Conservation (phyloP, 1,139 yeast species). For the Zygotorulaspora mrakii region DNA sequence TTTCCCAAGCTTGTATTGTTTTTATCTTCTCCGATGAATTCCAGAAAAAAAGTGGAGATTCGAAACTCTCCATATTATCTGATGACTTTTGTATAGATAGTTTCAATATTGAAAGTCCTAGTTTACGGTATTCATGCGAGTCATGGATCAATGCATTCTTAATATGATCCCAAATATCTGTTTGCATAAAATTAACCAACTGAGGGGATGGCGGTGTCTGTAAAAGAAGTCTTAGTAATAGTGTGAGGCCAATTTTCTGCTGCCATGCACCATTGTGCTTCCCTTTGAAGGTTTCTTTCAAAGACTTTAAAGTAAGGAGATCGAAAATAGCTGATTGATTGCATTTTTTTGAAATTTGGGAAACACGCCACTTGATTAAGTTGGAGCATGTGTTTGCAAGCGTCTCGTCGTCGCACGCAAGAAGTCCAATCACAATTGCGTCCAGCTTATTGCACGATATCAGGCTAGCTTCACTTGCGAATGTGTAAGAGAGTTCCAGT, state of each 20-base stretch:
- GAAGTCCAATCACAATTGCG: slow-evolving; percentile 18
- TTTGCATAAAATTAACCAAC: slow-evolving; percentile 40
- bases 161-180: slow-evolving; percentile 50
- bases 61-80: slow-evolving; percentile 35
- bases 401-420: slow-evolving; percentile 21
- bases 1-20: slow-evolving; percentile 59
- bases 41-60: slow-evolving; percentile 50
- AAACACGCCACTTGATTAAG: slow-evolving; percentile 30
- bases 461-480: slow-evolving; percentile 7
- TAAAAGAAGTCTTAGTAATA: slow-evolving; percentile 54
- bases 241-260: slow-evolving; percentile 47
- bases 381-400: slow-evolving; percentile 21
- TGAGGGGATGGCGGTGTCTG: slow-evolving; percentile 19
- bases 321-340: slow-evolving; percentile 18
- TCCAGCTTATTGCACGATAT: slow-evolving; percentile 14
- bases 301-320: slow-evolving; percentile 44
- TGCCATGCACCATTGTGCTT: slow-evolving; percentile 26
- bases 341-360: slow-evolving; percentile 15
- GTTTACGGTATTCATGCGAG: slow-evolving; percentile 69
- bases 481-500: slow-evolving; percentile 19
- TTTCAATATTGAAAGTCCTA: slow-evolving; percentile 64
- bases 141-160: slow-evolving; percentile 55
- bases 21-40: slow-evolving; percentile 31
- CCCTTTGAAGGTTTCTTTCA: slow-evolving; percentile 40
- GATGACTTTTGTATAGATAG: slow-evolving; percentile 46